Evolutionary conservation across 345 rosid genomes (phyloP).

Genomic region (Citrus cavaleriei): DNA sequence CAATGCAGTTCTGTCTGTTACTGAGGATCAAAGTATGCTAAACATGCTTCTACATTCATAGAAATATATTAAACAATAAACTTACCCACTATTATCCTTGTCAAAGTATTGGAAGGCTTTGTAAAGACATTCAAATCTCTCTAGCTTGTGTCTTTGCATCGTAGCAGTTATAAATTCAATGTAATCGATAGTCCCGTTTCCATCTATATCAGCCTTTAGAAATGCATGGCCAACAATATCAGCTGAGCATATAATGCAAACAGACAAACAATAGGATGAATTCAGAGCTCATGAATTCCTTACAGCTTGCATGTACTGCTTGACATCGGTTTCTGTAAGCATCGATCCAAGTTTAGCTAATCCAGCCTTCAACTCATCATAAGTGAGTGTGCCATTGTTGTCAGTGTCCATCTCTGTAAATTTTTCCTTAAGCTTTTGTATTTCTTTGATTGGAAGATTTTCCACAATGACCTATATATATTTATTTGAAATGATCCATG

Average conservation of each 20-base stretch:
- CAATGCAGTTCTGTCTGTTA: not conserved
- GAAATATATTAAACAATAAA: not conserved
- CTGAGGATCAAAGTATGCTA: not conserved
- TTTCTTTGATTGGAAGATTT: slow-evolving; percentile 68
- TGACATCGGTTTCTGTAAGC: slow-evolving; percentile 70
- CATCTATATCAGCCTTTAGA: too few species aligned
- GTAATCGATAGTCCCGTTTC: too few species aligned
- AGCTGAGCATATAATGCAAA: too few species aligned
- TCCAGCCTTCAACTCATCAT: slow-evolving; percentile 69
- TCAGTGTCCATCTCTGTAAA: slow-evolving; percentile 79
- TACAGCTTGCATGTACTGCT: slow-evolving; percentile 74
- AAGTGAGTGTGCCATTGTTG: slow-evolving; percentile 77
- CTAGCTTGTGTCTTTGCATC: too few species aligned
- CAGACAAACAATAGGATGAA: too few species aligned
- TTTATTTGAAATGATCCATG: too few species aligned
- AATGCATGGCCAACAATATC: too few species aligned
- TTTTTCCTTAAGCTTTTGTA: slow-evolving; percentile 68
- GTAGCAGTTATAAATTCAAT: too few species aligned
- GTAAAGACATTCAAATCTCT: too few species aligned
- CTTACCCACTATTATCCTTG: slow-evolving; percentile 62
- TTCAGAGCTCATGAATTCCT: not conserved
- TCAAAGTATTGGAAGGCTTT: too few species aligned
- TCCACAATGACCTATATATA: slow-evolving; percentile 37
- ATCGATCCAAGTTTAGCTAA: slow-evolving; percentile 71
- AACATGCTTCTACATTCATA: too few species aligned